Evolutionary conservation across 345 rosid species (phyloP).

Genomic region (Balakata baccata): DNA sequence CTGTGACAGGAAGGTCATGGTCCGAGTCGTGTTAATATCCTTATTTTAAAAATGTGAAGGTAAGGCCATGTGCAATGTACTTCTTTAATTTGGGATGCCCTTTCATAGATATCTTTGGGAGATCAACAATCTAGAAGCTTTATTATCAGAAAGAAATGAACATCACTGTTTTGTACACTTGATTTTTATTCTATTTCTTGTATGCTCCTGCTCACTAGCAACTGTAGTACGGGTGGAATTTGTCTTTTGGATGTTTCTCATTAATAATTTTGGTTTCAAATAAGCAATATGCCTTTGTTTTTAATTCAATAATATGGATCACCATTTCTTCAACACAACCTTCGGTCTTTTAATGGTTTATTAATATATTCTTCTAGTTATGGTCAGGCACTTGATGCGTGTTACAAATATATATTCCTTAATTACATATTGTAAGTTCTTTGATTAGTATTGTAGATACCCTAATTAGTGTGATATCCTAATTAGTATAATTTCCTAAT

Average conservation of each 20-base stretch:
- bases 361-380: conserved; percentile 13
- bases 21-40: not conserved
- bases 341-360: not conserved
- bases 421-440: too few species aligned
- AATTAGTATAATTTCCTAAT: too few species aligned
- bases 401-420: too few species aligned
- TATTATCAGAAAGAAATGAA: not conserved
- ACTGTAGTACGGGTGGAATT: not conserved
- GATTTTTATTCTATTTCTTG: not conserved
- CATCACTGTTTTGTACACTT: not conserved
- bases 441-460: too few species aligned
- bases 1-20: not conserved
- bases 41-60: not conserved
- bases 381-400: conserved; percentile 13
- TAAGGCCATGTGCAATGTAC: not conserved
- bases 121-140: not conserved
- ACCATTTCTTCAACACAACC: not conserved
- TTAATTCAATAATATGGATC: not conserved
- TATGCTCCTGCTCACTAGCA: not conserved
- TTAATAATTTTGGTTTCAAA: conserved; percentile 5
- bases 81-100: not conserved
- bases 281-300: not conserved
- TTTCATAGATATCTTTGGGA: not conserved
- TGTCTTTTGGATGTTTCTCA: not conserved
- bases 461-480: too few species aligned